Evolutionary conservation across 805 yeast genomes (phyloP), one percentile per base, ranked within the genome.

Genomic region (Torulaspora maleeae): DNA sequence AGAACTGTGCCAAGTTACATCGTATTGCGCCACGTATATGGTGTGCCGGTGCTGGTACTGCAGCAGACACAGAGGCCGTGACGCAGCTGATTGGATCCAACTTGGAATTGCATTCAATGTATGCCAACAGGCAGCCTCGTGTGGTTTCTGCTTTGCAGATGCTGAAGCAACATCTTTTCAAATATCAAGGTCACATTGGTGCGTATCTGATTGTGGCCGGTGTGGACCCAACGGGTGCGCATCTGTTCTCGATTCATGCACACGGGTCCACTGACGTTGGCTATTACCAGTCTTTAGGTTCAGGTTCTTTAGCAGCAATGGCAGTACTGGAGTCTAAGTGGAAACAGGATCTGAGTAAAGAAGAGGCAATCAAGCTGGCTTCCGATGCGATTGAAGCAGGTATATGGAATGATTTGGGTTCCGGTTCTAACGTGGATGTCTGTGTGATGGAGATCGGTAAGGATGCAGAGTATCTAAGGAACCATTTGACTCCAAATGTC

Each of bases 1-100:
- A 93, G 74, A 93, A 93, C 72, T 90, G 97, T 75, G 96, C 89
- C 63, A 91, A 91, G 69, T 75, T 93, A 53, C 97, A 91, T 70
- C 73, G 95, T 56, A 75, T 90, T 53, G 78, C 96, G 5, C 96
- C 97, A 8, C 78, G 77, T 61, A 89, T 90, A 64, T 91, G 97
- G 97, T 91, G 99, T 80, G 99, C 99, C 42, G 99, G 99, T 60
- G 99, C 99, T 3, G 99, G 99, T 67, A 93, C 99, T n/a, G 99
- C 99, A 25, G 98, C 99, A 6, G 99, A 93, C 66, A 93, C 97
- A 10, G 98, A 93, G 67, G 88, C 89, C 81, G 98, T 93, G 32
- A 93, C 99, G 4, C 96, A 89, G 67, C 75, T 93, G 61, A 89
- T 89, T 55, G 80, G 88, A 29, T 86, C 96, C 30, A 90, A 91